Evolutionary conservation across 257 asterid genomes (phyloP).

Genomic region (Handroanthus guayacan): DNA sequence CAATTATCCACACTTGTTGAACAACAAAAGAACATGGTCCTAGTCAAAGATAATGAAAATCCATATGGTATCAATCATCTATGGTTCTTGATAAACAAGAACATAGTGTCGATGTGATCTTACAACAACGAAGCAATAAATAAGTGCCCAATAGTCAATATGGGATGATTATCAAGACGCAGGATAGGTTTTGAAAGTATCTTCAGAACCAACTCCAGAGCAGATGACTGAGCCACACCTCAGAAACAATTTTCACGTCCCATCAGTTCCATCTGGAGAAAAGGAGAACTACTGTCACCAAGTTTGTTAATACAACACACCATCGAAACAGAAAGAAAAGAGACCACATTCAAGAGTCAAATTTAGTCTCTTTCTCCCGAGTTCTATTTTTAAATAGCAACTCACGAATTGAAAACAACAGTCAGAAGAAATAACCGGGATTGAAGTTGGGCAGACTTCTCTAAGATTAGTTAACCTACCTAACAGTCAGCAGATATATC

Average conservation of each 20-base stretch:
- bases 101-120: slow-evolving; percentile 10
- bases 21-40: slow-evolving; percentile 19
- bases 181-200: slow-evolving; percentile 33
- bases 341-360: slow-evolving; percentile 37
- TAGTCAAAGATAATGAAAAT: background rate
- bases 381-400: slow-evolving; percentile 3
- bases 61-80: background rate
- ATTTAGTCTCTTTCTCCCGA: slow-evolving; percentile 16
- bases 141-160: slow-evolving; percentile 6
- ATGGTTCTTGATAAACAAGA: slow-evolving; percentile 1
- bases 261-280: slow-evolving; percentile 93
- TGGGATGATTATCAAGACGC: slow-evolving; percentile 29
- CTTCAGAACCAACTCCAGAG: slow-evolving; percentile 57
- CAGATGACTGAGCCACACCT: slow-evolving; percentile 66
- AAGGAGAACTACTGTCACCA: slow-evolving; percentile 80
- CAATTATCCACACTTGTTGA: slow-evolving; percentile 9
- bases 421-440: slow-evolving; percentile 25
- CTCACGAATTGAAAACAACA: background rate
- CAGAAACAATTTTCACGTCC: slow-evolving; percentile 75
- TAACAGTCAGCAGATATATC: background rate
- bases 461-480: slow-evolving; percentile 11
- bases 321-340: slow-evolving; percentile 34
- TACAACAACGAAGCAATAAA: slow-evolving; percentile 26
- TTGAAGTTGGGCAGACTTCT: slow-evolving; percentile 11
- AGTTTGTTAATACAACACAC: slow-evolving; percentile 50